A percentile compares a stretch with the other conserved stretches of the same genome.
Evolutionary conservation across 805 yeast genomes (phyloP).

Genomic region (Kazachstania viticola): DNA sequence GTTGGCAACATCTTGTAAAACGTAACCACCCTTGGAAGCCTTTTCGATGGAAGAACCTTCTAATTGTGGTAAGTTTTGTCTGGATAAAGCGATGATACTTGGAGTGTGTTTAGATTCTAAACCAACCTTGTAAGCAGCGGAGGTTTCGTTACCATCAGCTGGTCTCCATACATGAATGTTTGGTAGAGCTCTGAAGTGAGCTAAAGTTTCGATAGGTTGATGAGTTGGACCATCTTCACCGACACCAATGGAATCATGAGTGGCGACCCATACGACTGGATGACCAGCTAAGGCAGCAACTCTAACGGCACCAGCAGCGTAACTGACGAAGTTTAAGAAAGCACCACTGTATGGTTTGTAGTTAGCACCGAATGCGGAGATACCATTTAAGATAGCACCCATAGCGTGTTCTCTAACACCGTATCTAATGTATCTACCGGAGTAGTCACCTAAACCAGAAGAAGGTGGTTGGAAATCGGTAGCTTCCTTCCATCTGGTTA

Average conservation of each 20-base stretch:
- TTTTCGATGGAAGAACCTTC: conserved; percentile 86
- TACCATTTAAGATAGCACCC: conserved; percentile 98
- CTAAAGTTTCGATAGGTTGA: conserved; percentile 83
- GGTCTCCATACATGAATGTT: conserved; percentile 85
- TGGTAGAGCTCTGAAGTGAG: conserved; percentile 79
- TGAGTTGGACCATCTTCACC: conserved; percentile 95
- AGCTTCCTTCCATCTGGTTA: conserved; percentile 78
- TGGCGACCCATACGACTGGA: conserved; percentile 80
- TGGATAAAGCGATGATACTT: conserved; percentile 62
- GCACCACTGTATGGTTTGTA: conserved; percentile 93
- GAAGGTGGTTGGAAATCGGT: conserved; percentile 87
- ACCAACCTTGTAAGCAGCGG: conserved; percentile 69
- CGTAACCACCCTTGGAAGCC: conserved; percentile 93
- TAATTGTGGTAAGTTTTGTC: conserved; percentile 87
- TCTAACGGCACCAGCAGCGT: conserved; percentile 82
- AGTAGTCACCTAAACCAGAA: conserved; percentile 67
- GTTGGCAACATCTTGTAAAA: conserved; percentile 41
- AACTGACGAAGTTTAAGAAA: conserved; percentile 85
- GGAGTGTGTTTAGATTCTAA: conserved; percentile 55
- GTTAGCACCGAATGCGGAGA: conserved; percentile 79
- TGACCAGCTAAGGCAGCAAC: conserved; percentile 73
- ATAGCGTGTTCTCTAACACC: conserved; percentile 99
- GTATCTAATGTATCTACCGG: conserved; percentile 90
- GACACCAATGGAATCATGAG: conserved; percentile 82
- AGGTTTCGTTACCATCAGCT: conserved; percentile 83